These are phyloP conservation scores for Vickermania spadyakhi DNA, from an alignment of 208 protist genomes.

Conservation along the genomic window DNA sequence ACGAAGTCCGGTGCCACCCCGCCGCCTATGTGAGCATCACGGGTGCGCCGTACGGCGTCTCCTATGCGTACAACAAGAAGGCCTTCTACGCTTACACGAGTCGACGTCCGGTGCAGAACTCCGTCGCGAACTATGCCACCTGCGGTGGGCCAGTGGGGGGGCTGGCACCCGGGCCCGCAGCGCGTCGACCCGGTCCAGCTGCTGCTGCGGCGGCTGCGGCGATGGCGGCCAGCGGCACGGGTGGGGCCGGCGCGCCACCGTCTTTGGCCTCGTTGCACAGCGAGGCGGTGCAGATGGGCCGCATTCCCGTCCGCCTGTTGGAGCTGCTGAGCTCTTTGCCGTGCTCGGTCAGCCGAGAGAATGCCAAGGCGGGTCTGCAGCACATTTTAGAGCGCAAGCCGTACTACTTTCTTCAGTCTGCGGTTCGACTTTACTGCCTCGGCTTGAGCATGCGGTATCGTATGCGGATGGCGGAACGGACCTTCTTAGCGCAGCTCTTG, in stretches of 20 bases:
- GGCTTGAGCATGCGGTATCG: conserved; percentile 43
- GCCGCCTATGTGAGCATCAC: conserved; percentile 81
- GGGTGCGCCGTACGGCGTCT: conserved; percentile 78
- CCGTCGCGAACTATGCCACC: conserved; percentile 36
- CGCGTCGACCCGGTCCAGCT: background rate
- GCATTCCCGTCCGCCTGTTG: conserved; percentile 32
- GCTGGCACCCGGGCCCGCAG: background rate
- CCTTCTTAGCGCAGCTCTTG: conserved; percentile 72
- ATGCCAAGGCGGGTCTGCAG: conserved; percentile 60
- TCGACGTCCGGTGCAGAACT: conserved; percentile 21
- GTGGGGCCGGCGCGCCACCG: background rate
- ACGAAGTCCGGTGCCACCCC: conserved; percentile 44
- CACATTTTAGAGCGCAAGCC: conserved; percentile 63
- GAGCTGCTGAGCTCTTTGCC: conserved; percentile 56
- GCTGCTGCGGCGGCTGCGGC: background rate
- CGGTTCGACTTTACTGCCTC: conserved; percentile 43
- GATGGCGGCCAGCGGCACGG: background rate
- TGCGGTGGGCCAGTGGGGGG: conserved; percentile 1
- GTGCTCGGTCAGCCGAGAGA: conserved; percentile 74
- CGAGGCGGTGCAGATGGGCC: conserved; percentile 1
- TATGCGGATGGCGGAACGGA: conserved; percentile 72
- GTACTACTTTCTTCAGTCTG: conserved; percentile 46
- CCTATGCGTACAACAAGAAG: conserved; percentile 56
- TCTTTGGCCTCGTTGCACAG: background rate
- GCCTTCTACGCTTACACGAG: conserved; percentile 51